A percentile compares a stretch with the other conserved stretches of the same genome.
Evolutionary conservation across 169 alveolate species (phyloP).

Genomic region (Ichthyophthirius multifiliis): DNA sequence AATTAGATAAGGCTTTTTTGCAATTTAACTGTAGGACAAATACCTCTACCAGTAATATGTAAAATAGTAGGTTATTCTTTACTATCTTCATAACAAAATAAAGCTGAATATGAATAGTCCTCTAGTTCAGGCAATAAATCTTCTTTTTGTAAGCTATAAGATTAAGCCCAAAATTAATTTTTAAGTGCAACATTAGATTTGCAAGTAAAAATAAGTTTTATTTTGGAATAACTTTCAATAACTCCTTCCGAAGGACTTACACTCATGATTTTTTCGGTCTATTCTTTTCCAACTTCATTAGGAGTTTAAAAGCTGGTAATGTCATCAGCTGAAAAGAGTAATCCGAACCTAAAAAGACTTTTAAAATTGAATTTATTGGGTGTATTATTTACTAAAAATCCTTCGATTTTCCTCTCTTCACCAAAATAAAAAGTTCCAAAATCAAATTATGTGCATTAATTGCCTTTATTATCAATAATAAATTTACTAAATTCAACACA

Average conservation of each 20-base stretch:
- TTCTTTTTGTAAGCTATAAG: background rate
- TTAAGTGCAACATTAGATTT: background rate
- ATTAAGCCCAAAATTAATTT: background rate
- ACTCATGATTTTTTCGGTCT: conserved; percentile 78
- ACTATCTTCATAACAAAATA: conserved; percentile 33
- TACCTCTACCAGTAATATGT: conserved; percentile 73
- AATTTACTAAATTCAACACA: conserved; percentile 68
- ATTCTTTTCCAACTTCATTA: conserved; percentile 75
- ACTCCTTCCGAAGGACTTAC: conserved; percentile 73
- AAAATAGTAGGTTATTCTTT: conserved; percentile 62
- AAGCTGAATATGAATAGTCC: background rate
- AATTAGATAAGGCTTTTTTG: conserved; percentile 59
- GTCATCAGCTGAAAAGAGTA: conserved; percentile 61
- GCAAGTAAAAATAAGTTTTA: conserved; percentile 58
- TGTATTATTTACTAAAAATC: conserved; percentile 76
- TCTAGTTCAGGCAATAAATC: background rate
- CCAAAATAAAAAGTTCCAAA: conserved; percentile 82
- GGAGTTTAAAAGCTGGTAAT: conserved; percentile 69
- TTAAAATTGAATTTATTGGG: conserved; percentile 70
- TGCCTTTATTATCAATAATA: conserved; percentile 74
- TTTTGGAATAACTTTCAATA: conserved; percentile 71
- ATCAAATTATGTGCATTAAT: conserved; percentile 62
- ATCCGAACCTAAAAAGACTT: conserved; percentile 63
- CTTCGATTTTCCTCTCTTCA: conserved; percentile 66
- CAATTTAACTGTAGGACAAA: conserved; percentile 67